These are phyloP conservation scores for Cyberlindnera galapagoensis DNA, from an alignment of 805 yeast genomes.

Conservation along the genomic window DNA sequence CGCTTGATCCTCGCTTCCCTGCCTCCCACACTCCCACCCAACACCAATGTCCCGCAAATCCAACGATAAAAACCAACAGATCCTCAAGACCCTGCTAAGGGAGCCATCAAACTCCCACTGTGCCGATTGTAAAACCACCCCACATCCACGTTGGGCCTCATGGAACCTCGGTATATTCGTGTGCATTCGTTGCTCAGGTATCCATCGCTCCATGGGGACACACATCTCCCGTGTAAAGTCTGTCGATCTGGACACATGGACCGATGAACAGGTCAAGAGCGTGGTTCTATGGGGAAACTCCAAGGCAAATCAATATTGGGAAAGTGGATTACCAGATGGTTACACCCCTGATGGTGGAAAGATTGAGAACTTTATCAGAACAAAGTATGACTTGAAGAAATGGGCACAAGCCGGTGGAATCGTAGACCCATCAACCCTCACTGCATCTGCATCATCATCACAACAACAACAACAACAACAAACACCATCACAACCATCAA, in stretches of 20 bases:
- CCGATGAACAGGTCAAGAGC: slow-evolving; percentile 79
- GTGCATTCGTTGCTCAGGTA: slow-evolving; percentile 93
- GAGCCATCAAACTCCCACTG: slow-evolving; percentile 76
- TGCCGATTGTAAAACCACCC: slow-evolving; percentile 85
- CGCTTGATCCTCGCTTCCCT: background rate
- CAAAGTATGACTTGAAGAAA: slow-evolving; percentile 85
- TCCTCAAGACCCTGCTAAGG: slow-evolving; percentile 65
- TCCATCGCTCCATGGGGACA: slow-evolving; percentile 92
- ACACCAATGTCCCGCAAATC: slow-evolving; percentile 9
- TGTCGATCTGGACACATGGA: slow-evolving; percentile 94
- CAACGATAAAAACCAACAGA: slow-evolving; percentile 30
- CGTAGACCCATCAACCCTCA: slow-evolving; percentile 11
- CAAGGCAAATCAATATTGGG: slow-evolving; percentile 79
- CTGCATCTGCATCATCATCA: slow-evolving; percentile 7
- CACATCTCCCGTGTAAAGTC: slow-evolving; percentile 91
- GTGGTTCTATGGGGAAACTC: slow-evolving; percentile 86
- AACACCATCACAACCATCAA: slow-evolving; percentile 6
- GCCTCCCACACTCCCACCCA: background rate
- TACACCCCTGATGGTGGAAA: slow-evolving; percentile 80
- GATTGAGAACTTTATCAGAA: slow-evolving; percentile 82
- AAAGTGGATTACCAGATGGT: slow-evolving; percentile 59
- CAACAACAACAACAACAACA: slow-evolving; percentile 7
- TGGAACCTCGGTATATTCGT: slow-evolving; percentile 93
- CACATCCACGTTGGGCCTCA: slow-evolving; percentile 96
- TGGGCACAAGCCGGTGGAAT: slow-evolving; percentile 50